Evolutionary conservation across 2,329 filamentous ascomycete species (phyloP).

Genomic region (Incumbomyces delicatus): DNA sequence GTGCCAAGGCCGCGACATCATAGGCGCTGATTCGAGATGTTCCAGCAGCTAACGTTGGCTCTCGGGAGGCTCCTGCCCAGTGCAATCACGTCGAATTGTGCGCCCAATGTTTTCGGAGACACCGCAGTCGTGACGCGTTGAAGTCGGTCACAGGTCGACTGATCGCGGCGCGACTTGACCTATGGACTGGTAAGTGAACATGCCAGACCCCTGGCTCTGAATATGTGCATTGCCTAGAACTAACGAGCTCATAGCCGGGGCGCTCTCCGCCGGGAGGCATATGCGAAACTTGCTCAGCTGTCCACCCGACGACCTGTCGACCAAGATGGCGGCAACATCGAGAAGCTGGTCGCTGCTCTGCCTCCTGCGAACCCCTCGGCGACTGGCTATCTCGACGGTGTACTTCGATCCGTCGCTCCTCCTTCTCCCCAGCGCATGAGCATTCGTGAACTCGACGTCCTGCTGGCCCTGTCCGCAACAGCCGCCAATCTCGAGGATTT

Average conservation of each 20-base stretch:
- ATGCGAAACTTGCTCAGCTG: slow-evolving; percentile 35
- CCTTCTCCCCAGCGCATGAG: slow-evolving; percentile 41
- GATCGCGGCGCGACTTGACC: not conserved
- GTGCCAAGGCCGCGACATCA: slow-evolving; percentile 5
- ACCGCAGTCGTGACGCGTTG: slow-evolving; percentile 2
- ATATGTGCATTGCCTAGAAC: not conserved
- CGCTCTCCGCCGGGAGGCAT: slow-evolving; percentile 31
- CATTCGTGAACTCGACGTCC: slow-evolving; percentile 80
- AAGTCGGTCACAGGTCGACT: not conserved
- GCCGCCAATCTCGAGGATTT: slow-evolving; percentile 62
- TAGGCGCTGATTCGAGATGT: not conserved
- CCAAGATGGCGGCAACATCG: slow-evolving; percentile 25
- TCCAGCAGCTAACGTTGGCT: not conserved
- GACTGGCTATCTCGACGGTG: slow-evolving; percentile 28
- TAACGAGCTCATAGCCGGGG: not conserved
- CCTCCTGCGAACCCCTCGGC: slow-evolving; percentile 17
- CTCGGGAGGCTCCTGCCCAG: not conserved
- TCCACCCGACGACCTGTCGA: slow-evolving; percentile 27
- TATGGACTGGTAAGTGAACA: slow-evolving; percentile 3
- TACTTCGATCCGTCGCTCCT: slow-evolving; percentile 28
- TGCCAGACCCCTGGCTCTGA: too few relatives aligned
- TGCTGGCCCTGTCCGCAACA: slow-evolving; percentile 84
- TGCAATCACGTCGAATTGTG: not conserved
- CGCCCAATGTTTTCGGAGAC: not conserved
- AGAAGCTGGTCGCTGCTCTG: slow-evolving; percentile 27